Evolutionary conservation across 805 yeast species (phyloP).

Genomic region (Yamadazyma insecticola): DNA sequence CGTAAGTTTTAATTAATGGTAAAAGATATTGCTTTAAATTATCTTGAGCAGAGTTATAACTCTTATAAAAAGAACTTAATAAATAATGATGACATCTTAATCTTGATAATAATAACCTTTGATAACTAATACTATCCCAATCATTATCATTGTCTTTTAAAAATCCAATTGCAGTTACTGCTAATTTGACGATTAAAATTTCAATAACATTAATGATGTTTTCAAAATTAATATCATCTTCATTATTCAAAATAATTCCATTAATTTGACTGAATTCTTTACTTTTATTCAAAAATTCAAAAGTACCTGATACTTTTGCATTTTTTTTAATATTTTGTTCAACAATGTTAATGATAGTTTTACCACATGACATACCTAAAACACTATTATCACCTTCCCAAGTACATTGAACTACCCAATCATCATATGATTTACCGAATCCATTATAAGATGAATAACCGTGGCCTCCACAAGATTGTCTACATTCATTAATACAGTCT

Average conservation of each 20-base stretch:
- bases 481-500: constrained; percentile 75
- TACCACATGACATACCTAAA: constrained; percentile 77
- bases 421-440: constrained; percentile 81
- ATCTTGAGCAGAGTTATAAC: constrained; percentile 19
- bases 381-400: constrained; percentile 98
- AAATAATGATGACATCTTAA: constrained; percentile 48
- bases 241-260: constrained; percentile 17
- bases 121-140: constrained; percentile 45
- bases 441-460: constrained; percentile 93
- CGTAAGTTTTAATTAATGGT: constrained; percentile 54
- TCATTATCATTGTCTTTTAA: constrained; percentile 30
- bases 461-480: constrained; percentile 96
- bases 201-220: constrained; percentile 31
- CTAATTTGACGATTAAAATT: constrained; percentile 35
- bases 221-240: constrained; percentile 19
- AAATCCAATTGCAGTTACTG: constrained; percentile 24
- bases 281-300: constrained; percentile 36
- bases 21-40: constrained; percentile 45
- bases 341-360: constrained; percentile 59
- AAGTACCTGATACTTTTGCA: constrained; percentile 42
- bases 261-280: constrained; percentile 17
- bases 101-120: constrained; percentile 45
- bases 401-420: constrained; percentile 97
- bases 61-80: constrained; percentile 33
- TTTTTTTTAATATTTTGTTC: constrained; percentile 34